These are phyloP conservation scores for Sindora glabra DNA, from an alignment of 306 rosid species.

Conservation along the genomic window DNA sequence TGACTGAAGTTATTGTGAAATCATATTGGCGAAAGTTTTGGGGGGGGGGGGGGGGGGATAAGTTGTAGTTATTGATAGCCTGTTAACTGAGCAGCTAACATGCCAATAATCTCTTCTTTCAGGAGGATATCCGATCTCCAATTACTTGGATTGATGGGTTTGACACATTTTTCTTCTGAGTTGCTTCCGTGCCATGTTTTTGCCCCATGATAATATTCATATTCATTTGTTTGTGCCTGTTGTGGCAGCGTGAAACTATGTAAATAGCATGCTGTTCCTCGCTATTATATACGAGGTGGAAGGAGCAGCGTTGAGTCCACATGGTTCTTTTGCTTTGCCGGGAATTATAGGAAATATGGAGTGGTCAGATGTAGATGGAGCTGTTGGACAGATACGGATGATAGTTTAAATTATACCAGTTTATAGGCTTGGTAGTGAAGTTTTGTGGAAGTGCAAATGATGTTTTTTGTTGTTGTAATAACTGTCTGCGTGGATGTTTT, in stretches of 20 bases:
- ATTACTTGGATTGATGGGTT: constrained; percentile 34
- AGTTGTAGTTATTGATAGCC: neutral
- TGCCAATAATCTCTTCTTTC: neutral
- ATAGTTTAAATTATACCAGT: neutral
- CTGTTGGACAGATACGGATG: neutral
- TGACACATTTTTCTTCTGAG: neutral
- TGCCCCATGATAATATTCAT: constrained; percentile 16
- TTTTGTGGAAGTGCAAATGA: neutral
- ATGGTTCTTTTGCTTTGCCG: constrained; percentile 19
- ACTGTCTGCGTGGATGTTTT: neutral
- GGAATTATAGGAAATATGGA: constrained; percentile 13
- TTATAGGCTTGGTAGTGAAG: neutral
- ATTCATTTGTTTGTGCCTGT: constrained; percentile 40
- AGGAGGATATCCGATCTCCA: constrained; percentile 45
- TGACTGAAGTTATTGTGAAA: neutral
- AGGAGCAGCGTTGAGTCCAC: constrained; percentile 40
- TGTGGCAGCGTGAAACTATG: constrained; percentile 49
- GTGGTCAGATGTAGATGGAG: constrained; percentile 14
- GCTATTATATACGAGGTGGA: constrained; percentile 17
- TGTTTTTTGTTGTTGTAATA: neutral
- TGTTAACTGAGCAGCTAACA: neutral
- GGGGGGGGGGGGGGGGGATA: no score
- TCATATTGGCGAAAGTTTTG: neutral
- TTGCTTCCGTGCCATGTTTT: constrained; percentile 26
- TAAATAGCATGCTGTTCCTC: constrained; percentile 55